These are phyloP conservation scores for Grammothele lineata DNA, from an alignment of 768 basidiomycete species.

Conservation along the genomic window DNA sequence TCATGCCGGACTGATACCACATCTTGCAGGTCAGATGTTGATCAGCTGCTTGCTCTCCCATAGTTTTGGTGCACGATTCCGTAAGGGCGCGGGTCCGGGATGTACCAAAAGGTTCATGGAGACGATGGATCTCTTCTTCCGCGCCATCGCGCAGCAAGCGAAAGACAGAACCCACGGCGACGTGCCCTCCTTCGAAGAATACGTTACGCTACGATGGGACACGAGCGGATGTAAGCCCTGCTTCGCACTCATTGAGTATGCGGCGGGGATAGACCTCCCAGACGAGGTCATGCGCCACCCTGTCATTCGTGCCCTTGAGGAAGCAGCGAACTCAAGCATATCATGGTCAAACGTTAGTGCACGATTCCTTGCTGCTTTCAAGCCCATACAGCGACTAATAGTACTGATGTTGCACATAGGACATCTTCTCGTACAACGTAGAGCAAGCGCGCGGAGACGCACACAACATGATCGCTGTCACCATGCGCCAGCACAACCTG, in stretches of 20 bases:
- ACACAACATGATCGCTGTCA: conserved; percentile 67
- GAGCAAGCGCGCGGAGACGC: conserved; percentile 65
- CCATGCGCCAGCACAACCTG: conserved; percentile 56
- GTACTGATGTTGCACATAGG: conserved; percentile 36
- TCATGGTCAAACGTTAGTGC: conserved; percentile 35
- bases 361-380: too few relatives aligned
- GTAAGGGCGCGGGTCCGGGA: conserved; percentile 32
- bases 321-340: conserved; percentile 44
- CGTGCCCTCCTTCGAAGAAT: conserved; percentile 41
- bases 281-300: conserved; percentile 49
- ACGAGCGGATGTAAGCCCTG: conserved; percentile 49
- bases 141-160: conserved; percentile 27
- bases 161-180: conserved; percentile 20
- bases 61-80: conserved; percentile 33
- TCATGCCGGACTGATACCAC: too few relatives aligned
- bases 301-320: conserved; percentile 38
- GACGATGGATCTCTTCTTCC: conserved; percentile 26
- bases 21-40: too few relatives aligned
- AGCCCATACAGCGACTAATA: conserved; percentile 3
- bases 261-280: conserved; percentile 44
- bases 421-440: conserved; percentile 72
- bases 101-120: conserved; percentile 31
- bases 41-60: not conserved
- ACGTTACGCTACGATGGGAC: conserved; percentile 47
- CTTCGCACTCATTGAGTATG: conserved; percentile 51